Base-by-base conservation (phyloP, 257 asterid species). In the Eucommia ulmoides region DNA sequence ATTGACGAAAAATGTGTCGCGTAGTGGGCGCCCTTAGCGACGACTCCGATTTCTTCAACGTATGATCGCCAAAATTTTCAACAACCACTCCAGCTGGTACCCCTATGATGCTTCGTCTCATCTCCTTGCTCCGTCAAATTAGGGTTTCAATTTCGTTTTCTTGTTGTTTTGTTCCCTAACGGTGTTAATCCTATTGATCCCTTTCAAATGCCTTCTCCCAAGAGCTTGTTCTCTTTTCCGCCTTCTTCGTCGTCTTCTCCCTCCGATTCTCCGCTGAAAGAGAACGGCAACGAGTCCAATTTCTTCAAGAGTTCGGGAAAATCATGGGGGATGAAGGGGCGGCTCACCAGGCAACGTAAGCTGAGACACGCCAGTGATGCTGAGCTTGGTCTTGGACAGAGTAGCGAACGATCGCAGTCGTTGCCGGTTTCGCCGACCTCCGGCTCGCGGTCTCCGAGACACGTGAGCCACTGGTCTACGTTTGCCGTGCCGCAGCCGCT, bases 401-500 rank as follows among this genome's bases (percentile, higher is more conserved):
- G 22, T 25, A 52, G 21, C 35, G 71, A 60, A 6, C 63, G 65
- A 22, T 59, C 77, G 0, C 72, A 61, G 68, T 80, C 94, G 17
- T 41, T 23, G 57, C 94, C 92, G 14, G 83, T 60, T 45, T 79
- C 92, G 20, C 88, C 93, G 3, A 66, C 33, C 66, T 75, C 81
- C 16, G 48, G 61, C 21, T 55, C 53, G 50, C 61, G 56, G 58
- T 58, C 57, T 24, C 59, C 46, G 18, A 56, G 25, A 16, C 61
- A 29, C 19, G 20, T 2, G 19, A 20, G 41, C 20, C 87, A 69
- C 66, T 79, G 92, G 84, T 77, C 84, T 35, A 74, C 65, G 59
- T 73, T 83, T 5, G 85, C 87, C 33, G 81, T 77, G 63, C 94
- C 93, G 12, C 85, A 62, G 57, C 95, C 94, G 26, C 76, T 85